Evolutionary conservation across 805 yeast species (phyloP).

Genomic region (Candida orba): DNA sequence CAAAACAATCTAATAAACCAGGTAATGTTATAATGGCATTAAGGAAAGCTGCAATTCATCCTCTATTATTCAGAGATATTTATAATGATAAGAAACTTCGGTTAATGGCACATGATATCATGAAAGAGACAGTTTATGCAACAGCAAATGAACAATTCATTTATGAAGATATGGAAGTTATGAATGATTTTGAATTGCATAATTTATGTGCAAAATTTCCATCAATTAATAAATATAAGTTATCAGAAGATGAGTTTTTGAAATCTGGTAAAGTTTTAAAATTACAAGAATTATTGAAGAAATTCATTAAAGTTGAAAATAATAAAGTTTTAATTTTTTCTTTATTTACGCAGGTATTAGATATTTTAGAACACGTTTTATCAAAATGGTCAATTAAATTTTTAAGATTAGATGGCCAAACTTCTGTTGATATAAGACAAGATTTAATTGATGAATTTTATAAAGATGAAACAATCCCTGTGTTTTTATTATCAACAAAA

Average conservation of each 20-base stretch:
- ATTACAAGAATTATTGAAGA: constrained; percentile 50
- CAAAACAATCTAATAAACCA: constrained; percentile 28
- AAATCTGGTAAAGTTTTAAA: constrained; percentile 70
- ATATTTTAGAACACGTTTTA: constrained; percentile 74
- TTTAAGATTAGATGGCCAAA: constrained; percentile 85
- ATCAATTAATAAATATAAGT: constrained; percentile 46
- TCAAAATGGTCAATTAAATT: constrained; percentile 60
- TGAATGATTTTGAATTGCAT: constrained; percentile 88
- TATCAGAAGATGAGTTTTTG: constrained; percentile 50
- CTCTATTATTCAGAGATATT: constrained; percentile 65
- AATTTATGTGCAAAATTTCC: constrained; percentile 68
- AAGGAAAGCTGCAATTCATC: constrained; percentile 91
- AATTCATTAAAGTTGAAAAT: constrained; percentile 46
- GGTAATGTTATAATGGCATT: constrained; percentile 79
- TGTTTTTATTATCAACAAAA: constrained; percentile 84
- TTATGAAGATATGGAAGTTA: constrained; percentile 88
- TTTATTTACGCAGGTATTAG: constrained; percentile 86
- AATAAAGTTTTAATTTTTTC: constrained; percentile 80
- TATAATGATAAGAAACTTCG: constrained; percentile 50
- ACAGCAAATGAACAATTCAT: constrained; percentile 72
- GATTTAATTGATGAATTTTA: constrained; percentile 84
- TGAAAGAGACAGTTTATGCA: constrained; percentile 70
- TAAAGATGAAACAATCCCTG: constrained; percentile 73
- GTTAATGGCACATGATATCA: constrained; percentile 70
- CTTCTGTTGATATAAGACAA: constrained; percentile 90